phyloP scores from a whole-genome alignment of 768 basidiomycete species.

The Russula dissimulans region DNA sequence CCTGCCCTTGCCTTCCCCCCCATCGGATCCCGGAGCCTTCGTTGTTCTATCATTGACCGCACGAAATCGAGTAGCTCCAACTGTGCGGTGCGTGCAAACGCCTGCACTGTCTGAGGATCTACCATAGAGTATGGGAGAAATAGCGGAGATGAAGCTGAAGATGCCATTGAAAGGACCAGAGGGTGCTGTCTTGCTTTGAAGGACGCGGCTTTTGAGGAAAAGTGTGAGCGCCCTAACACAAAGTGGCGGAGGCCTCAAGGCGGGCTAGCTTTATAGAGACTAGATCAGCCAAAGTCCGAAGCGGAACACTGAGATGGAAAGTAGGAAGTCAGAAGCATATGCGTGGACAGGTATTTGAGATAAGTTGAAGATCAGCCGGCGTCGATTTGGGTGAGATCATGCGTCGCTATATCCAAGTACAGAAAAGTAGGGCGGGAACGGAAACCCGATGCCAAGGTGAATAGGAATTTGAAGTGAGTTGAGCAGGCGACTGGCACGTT shows the following conservation, averaged over 20 bases:
- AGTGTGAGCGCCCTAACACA: slow-evolving; percentile 8
- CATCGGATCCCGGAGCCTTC: slow-evolving; percentile 15
- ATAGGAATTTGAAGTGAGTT: slow-evolving; percentile 11
- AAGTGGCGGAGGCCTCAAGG: slow-evolving; percentile 14
- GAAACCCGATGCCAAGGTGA: slow-evolving; percentile 4
- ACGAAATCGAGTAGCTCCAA: slow-evolving; percentile 16
- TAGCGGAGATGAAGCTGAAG: slow-evolving; percentile 9
- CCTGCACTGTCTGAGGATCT: slow-evolving; percentile 10
- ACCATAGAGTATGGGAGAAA: slow-evolving; percentile 7
- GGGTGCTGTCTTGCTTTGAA: not conserved
- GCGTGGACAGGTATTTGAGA: slow-evolving; percentile 3
- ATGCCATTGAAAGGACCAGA: slow-evolving; percentile 12
- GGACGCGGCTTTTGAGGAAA: slow-evolving; percentile 15
- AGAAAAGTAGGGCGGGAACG: slow-evolving; percentile 8
- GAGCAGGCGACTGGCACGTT: slow-evolving; percentile 2
- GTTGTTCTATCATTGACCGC: slow-evolving; percentile 17
- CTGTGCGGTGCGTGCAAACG: slow-evolving; percentile 10
- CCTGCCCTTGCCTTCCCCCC: slow-evolving; percentile 12
- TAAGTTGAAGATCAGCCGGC: slow-evolving; percentile 19
- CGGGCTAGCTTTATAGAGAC: slow-evolving; percentile 17
- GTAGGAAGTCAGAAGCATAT: slow-evolving; percentile 12
- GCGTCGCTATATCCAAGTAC: slow-evolving; percentile 7
- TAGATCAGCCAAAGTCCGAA: slow-evolving; percentile 15
- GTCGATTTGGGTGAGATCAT: slow-evolving; percentile 18
- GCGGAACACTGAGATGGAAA: slow-evolving; percentile 17